phyloP scores from a whole-genome alignment of 164 flowering plant genomes.

The Vitis rotundifolia region DNA sequence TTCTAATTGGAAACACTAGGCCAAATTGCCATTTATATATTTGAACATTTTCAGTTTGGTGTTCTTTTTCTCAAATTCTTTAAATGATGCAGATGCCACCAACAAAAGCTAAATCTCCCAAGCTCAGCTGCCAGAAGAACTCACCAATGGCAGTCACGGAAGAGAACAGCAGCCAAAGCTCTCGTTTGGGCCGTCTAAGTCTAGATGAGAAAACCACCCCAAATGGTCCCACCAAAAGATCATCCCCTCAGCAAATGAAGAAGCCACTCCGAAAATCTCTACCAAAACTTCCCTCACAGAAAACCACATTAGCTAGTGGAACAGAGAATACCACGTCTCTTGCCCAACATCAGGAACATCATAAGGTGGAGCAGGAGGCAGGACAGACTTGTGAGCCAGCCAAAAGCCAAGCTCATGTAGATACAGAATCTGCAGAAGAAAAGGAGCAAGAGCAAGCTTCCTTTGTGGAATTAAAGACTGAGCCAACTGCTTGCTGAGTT shows the following conservation, averaged over 20 bases:
- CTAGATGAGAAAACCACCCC: neutral
- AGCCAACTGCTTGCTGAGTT: neutral
- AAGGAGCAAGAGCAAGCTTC: neutral
- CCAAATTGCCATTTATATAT: neutral
- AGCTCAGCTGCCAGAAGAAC: neutral
- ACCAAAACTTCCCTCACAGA: neutral
- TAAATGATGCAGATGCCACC: conserved; percentile 4
- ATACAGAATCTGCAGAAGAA: neutral
- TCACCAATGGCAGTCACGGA: neutral
- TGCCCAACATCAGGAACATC: neutral
- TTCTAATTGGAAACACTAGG: neutral
- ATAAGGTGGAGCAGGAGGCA: neutral
- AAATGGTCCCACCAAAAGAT: neutral
- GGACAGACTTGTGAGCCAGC: neutral
- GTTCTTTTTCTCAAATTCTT: neutral
- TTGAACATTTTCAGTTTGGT: neutral
- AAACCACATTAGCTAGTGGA: neutral
- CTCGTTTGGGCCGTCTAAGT: neutral
- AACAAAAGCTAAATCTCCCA: conserved; percentile 7
- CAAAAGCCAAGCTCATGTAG: neutral
- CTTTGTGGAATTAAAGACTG: neutral
- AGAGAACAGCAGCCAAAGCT: neutral
- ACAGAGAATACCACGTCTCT: neutral
- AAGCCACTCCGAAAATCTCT: conserved; percentile 14
- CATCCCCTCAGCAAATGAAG: neutral